These are phyloP conservation scores for Populus hybrid DNA, from an alignment of 441 rosid species.

Conservation along the genomic window DNA sequence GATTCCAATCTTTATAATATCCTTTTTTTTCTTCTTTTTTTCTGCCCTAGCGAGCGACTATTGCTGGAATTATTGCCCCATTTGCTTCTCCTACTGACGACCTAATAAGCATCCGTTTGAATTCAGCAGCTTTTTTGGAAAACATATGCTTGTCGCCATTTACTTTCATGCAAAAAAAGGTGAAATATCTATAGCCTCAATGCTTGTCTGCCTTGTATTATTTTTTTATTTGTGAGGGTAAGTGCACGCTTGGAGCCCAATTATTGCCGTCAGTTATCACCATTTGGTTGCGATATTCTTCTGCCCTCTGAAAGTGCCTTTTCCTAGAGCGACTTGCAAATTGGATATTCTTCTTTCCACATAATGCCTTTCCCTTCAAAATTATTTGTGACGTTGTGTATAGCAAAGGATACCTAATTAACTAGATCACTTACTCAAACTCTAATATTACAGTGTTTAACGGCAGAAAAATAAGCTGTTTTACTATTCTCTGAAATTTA, in stretches of 20 bases:
- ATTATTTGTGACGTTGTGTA: background rate
- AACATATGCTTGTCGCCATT: constrained; percentile 12
- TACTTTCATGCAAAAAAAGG: background rate
- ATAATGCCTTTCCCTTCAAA: too few species aligned
- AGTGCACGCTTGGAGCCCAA: constrained; percentile 37
- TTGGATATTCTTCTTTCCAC: background rate
- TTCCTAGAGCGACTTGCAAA: background rate
- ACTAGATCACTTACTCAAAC: background rate
- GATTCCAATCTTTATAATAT: constrained; percentile 20
- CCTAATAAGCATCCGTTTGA: constrained; percentile 23
- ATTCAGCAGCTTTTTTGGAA: constrained; percentile 22
- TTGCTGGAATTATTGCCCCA: constrained; percentile 30
- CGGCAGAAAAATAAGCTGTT: background rate
- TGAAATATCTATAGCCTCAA: constrained; percentile 1
- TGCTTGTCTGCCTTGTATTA: constrained; percentile 15
- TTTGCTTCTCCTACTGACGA: constrained; percentile 20
- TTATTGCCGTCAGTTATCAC: constrained; percentile 37
- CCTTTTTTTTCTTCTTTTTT: constrained; percentile 11
- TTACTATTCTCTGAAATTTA: too few species aligned
- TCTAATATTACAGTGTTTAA: background rate
- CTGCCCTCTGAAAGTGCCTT: constrained; percentile 2
- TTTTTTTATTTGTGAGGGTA: constrained; percentile 21
- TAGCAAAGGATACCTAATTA: background rate
- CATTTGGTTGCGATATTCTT: constrained; percentile 12
- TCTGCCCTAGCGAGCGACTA: constrained; percentile 31